Percentiles rank a stretch among this genome's conserved stretches.
Conservation (phyloP, 2,329 filamentous ascomycete species). For the Colletotrichum sp. region DNA sequence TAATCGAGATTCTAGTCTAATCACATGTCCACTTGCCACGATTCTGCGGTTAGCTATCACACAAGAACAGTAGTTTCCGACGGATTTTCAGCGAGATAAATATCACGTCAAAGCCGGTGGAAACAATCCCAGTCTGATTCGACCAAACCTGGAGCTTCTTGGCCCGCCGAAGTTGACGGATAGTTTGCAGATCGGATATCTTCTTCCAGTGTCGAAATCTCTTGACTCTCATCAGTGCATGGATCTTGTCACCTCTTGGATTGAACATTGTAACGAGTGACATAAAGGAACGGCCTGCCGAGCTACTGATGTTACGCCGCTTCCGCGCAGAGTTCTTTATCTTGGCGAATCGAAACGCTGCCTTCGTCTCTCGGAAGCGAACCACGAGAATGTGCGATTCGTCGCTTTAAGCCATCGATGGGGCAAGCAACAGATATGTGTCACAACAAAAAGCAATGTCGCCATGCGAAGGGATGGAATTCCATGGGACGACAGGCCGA, state of each 20-base stretch:
- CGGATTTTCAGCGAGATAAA: neutral
- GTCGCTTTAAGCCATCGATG: conserved; percentile 24
- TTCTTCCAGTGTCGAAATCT: neutral
- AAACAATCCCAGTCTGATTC: neutral
- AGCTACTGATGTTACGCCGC: neutral
- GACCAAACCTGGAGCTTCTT: neutral
- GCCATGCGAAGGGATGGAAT: neutral
- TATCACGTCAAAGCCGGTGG: neutral
- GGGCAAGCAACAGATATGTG: neutral
- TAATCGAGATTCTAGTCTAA: neutral
- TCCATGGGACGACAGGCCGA: neutral
- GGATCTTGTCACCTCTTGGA: neutral
- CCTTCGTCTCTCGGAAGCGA: neutral
- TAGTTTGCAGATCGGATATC: neutral
- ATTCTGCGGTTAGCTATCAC: neutral
- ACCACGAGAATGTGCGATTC: neutral
- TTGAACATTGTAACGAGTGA: neutral
- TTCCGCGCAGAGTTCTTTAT: neutral
- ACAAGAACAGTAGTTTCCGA: neutral
- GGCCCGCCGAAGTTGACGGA: neutral
- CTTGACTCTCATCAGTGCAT: neutral
- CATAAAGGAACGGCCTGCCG: neutral
- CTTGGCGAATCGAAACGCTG: neutral
- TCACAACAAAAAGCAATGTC: neutral
- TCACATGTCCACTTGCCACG: neutral